phyloP scores from a whole-genome alignment of 2,329 filamentous ascomycete genomes.

The Niveomyces coronatus region DNA sequence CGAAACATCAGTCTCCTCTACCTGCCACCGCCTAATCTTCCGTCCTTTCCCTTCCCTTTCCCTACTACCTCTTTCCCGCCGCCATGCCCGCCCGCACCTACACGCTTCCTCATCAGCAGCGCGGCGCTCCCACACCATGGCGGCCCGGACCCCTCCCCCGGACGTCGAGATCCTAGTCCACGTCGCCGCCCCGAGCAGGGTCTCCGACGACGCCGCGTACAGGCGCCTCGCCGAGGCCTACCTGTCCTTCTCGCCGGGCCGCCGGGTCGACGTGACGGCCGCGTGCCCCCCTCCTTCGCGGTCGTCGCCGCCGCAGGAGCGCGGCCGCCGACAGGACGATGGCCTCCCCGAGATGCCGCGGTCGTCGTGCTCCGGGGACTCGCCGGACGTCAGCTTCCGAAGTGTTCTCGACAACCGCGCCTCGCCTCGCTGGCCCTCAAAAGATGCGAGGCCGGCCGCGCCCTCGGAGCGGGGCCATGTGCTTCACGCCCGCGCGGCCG shows the following conservation, averaged over 20 bases:
- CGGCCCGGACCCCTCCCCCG: slow-evolving; percentile 13
- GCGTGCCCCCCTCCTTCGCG: background rate
- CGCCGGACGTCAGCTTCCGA: slow-evolving; percentile 33
- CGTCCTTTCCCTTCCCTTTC: background rate
- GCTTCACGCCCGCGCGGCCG: background rate
- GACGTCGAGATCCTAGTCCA: slow-evolving; percentile 46
- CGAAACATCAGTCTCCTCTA: too few relatives aligned
- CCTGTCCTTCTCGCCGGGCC: slow-evolving; percentile 32
- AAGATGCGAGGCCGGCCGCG: background rate
- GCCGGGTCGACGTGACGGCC: slow-evolving; percentile 8
- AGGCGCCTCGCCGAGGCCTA: slow-evolving; percentile 41
- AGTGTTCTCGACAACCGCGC: slow-evolving; percentile 35
- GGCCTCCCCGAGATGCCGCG: slow-evolving; percentile 11
- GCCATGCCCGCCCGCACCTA: slow-evolving; percentile 12
- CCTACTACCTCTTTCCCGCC: slow-evolving; percentile 6
- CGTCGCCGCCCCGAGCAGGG: slow-evolving; percentile 39
- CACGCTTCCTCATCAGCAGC: too few relatives aligned
- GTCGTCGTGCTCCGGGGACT: slow-evolving; percentile 21
- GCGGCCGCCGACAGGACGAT: slow-evolving; percentile 1
- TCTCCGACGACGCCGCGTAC: slow-evolving; percentile 38
- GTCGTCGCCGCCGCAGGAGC: slow-evolving; percentile 2
- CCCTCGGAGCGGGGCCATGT: slow-evolving; percentile 1
- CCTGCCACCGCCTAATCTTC: too few relatives aligned
- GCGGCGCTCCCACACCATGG: slow-evolving; percentile 17
- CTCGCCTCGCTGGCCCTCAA: slow-evolving; percentile 19